phyloP scores from a whole-genome alignment of 768 basidiomycete genomes.

The Candolleomyces eurysporus region DNA sequence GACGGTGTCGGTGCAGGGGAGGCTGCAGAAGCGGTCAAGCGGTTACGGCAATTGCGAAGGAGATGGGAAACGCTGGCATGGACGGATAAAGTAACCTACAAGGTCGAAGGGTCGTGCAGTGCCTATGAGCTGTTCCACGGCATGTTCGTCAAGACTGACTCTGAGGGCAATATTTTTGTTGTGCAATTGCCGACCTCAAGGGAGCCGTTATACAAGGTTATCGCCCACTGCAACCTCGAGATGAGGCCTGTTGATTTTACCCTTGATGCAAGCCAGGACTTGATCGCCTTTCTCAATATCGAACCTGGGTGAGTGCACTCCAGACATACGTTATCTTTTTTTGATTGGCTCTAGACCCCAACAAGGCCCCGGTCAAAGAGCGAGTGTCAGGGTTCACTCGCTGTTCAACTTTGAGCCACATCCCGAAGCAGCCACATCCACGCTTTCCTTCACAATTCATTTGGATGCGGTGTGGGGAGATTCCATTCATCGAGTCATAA shows the following conservation, averaged over 20 bases:
- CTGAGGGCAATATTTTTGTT: constrained; percentile 15
- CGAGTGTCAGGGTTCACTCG: constrained; percentile 40
- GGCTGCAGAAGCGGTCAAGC: background rate
- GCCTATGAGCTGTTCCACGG: constrained; percentile 66
- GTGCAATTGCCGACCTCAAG: constrained; percentile 25
- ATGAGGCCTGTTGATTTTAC: constrained; percentile 53
- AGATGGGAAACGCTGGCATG: background rate
- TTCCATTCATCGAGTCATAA: constrained; percentile 27
- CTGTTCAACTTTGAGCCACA: constrained; percentile 42
- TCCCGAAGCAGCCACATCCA: constrained; percentile 33
- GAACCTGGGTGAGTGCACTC: constrained; percentile 11
- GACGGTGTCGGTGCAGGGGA: background rate
- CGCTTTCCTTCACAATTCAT: constrained; percentile 23
- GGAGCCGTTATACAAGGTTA: constrained; percentile 11
- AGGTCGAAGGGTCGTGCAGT: constrained; percentile 18
- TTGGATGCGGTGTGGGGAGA: constrained; percentile 20
- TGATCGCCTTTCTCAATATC: constrained; percentile 42
- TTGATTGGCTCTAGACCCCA: constrained; percentile 6
- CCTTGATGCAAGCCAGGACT: constrained; percentile 64
- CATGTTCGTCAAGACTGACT: constrained; percentile 45
- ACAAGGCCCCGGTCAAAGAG: constrained; percentile 3
- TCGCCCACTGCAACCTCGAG: constrained; percentile 33
- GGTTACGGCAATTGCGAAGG: background rate
- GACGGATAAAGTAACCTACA: background rate
- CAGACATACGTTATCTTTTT: background rate